Evolutionary conservation across 306 rosid species (phyloP).

Genomic region (Cicer bijugum): DNA sequence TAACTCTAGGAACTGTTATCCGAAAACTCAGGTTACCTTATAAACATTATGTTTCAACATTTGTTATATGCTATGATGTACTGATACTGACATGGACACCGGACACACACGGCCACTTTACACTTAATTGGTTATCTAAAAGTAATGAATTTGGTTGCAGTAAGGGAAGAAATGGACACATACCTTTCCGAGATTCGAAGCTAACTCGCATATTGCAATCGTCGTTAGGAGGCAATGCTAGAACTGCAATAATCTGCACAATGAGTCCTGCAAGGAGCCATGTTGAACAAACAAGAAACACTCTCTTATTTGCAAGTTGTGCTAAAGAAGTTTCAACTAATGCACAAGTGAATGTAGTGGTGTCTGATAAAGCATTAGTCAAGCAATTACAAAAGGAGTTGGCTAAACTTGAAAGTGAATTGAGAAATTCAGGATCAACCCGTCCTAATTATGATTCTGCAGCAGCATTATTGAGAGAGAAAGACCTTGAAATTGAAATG

Average conservation of each 20-base stretch:
- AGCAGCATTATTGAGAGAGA: constrained; percentile 66
- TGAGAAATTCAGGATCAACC: constrained; percentile 61
- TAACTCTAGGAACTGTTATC: constrained; percentile 94
- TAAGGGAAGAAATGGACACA: constrained; percentile 93
- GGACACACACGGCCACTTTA: no score
- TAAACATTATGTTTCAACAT: constrained; percentile 36
- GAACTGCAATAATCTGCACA: constrained; percentile 95
- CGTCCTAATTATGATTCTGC: constrained; percentile 53
- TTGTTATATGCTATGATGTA: not conserved
- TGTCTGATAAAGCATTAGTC: constrained; percentile 96
- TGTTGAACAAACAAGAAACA: constrained; percentile 93
- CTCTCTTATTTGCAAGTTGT: constrained; percentile 98
- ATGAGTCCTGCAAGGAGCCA: constrained; percentile 95
- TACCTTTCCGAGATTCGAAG: constrained; percentile 99
- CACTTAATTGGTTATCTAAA: not conserved
- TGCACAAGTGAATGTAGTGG: constrained; percentile 87
- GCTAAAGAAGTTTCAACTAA: constrained; percentile 91
- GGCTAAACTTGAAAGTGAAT: constrained; percentile 78
- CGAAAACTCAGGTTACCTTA: constrained; percentile 92
- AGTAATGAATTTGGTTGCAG: constrained; percentile 60
- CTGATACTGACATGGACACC: no score
- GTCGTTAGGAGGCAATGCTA: constrained; percentile 96
- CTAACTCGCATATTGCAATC: constrained; percentile 97
- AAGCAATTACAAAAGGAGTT: constrained; percentile 89
- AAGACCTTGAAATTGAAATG: constrained; percentile 84